Percentiles rank a stretch among this genome's conserved stretches.
Evolutionary conservation across 805 yeast species (phyloP).

Genomic region (Starmerella davenportii): DNA sequence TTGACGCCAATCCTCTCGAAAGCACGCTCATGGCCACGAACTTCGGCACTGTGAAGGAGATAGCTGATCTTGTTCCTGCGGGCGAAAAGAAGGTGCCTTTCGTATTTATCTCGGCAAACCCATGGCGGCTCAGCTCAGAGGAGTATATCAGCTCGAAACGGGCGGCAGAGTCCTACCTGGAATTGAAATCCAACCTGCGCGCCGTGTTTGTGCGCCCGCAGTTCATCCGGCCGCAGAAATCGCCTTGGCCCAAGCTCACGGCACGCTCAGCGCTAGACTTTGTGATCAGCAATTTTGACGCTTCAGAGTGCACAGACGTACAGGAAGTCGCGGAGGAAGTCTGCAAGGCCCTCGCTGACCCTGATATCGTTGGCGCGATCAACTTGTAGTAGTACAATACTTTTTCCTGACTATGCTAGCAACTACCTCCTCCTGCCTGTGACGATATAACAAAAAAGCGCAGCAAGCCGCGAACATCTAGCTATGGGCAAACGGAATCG

Average conservation of each 20-base stretch:
- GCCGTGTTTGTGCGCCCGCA: slow-evolving; percentile 64
- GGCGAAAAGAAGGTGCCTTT: slow-evolving; percentile 23
- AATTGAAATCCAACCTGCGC: slow-evolving; percentile 32
- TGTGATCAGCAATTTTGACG: slow-evolving; percentile 1
- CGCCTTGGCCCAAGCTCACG: slow-evolving; percentile 2
- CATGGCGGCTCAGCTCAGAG: slow-evolving; percentile 42
- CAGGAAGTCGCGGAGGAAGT: slow-evolving; percentile 48
- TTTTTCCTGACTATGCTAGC: too few relatives aligned
- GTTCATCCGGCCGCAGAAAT: slow-evolving; percentile 28
- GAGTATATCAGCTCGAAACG: slow-evolving; percentile 64
- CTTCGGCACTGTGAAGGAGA: background rate
- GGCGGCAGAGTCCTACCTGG: slow-evolving; percentile 42
- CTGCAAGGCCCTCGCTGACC: slow-evolving; percentile 36
- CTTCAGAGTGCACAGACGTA: slow-evolving; percentile 19
- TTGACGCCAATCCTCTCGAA: background rate
- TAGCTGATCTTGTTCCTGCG: background rate
- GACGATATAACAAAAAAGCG: too few relatives aligned
- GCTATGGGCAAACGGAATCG: too few relatives aligned
- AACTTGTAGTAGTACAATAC: background rate
- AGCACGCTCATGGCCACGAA: background rate
- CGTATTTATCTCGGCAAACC: slow-evolving; percentile 69
- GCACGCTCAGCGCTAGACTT: slow-evolving; percentile 21
- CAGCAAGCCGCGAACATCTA: too few relatives aligned
- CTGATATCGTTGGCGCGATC: slow-evolving; percentile 38
- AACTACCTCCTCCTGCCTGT: too few relatives aligned